Evolutionary conservation across 768 basidiomycete genomes (phyloP), one percentile per base, ranked within the genome.

Genomic region (Paxillus involutus): DNA sequence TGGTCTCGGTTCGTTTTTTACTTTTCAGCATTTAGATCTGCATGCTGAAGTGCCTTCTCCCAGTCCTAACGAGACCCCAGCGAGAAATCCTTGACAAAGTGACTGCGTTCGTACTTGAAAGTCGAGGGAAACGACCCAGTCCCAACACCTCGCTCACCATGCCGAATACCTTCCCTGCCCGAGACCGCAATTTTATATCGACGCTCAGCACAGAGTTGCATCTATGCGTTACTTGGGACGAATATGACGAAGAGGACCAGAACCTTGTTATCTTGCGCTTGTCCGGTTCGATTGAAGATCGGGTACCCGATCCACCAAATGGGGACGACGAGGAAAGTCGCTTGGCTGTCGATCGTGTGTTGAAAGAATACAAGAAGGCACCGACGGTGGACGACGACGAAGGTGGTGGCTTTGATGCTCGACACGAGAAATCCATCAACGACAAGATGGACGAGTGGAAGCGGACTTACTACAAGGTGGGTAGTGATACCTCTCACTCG

Each of bases 161-260:
- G 75, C 82, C 80, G 21, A 96, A 96, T 63, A 78, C 77, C 14
- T 88, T 96, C 71, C 78, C 91, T 0, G 85, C 92, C 6, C 77
- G 85, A 40, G 94, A 98, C 57, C 80, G 89, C 41, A 77, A 76
- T 46, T 98, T 98, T 64, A 84, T 98, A 33, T 78, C 74, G 37
- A 83, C 81, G 26, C 77, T 99, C 19, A 86, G 89, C 6, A 79
- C 82, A 39, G 87, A 94, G 44, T 70, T 98, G 43, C 85, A 91
- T 65, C 79, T 98, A 12, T 78, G 71, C 19, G 66, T 95, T 26
- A 76, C 86, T 16, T 99, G 94, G 93, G 96, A 98, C 65, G 94
- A 95, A 65, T 94, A 85, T 60, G 89, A 94, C 57, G 89, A 89
- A 7, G 76, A 91, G 44, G 90, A 91, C 56, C 77, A 84, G 64